A percentile compares a stretch with the other conserved stretches of the same genome.
Conservation (phyloP, 2,329 filamentous ascomycete genomes). For the Phialophora verrucosa region DNA sequence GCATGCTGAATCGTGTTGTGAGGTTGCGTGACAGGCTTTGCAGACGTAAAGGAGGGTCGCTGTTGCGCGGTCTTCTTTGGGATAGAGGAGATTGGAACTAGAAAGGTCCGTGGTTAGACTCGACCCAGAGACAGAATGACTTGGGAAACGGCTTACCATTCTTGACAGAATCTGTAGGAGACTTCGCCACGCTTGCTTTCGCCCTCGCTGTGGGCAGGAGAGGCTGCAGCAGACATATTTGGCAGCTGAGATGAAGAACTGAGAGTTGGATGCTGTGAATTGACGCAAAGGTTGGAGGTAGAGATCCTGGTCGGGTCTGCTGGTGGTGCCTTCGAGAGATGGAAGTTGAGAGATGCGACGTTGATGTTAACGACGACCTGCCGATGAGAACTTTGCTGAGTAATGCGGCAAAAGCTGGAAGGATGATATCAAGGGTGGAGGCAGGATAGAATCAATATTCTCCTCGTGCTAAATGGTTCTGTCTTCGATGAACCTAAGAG, state of each 20-base stretch:
- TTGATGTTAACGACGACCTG: not conserved
- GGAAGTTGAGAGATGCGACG: not conserved
- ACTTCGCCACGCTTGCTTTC: conserved; percentile 63
- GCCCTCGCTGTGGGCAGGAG: conserved; percentile 49
- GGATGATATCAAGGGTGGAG: not conserved
- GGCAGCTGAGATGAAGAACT: not conserved
- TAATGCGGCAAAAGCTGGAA: not conserved
- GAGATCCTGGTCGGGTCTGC: not conserved
- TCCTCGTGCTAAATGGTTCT: not conserved
- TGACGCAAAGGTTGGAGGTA: not conserved
- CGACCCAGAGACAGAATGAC: conserved; percentile 4
- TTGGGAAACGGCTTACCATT: conserved; percentile 67
- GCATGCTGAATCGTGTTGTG: conserved; percentile 83
- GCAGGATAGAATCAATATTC: not conserved
- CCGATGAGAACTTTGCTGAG: not conserved
- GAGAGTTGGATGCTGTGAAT: not conserved
- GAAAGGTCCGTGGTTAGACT: not conserved
- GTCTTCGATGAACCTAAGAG: not conserved
- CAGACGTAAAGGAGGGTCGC: conserved; percentile 93
- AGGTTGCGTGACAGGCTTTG: conserved; percentile 90
- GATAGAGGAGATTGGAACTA: conserved; percentile 95
- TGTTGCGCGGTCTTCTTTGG: conserved; percentile 85
- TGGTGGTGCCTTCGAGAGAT: not conserved
- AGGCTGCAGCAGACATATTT: conserved; percentile 44
- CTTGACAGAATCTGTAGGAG: conserved; percentile 96